Evolutionary conservation across 441 rosid genomes (phyloP), one percentile per base, ranked within the genome.

Genomic region (Daphne laureola): DNA sequence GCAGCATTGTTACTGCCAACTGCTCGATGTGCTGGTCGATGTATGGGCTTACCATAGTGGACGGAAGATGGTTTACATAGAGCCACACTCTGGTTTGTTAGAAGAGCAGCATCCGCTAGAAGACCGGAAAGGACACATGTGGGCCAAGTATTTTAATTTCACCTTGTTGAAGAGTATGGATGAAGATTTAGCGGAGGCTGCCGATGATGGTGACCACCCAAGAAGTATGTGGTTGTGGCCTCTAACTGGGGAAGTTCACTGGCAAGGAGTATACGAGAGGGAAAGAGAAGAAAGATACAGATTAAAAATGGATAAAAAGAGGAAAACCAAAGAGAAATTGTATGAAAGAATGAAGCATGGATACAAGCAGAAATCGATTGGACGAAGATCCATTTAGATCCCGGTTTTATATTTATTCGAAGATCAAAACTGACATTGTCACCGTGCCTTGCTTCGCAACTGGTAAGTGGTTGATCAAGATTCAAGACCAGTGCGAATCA

Each of bases 1-100:
- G 73, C 84, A 72, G 72, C 88, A 87, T 53, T 94, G 98, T 69
- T 90, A 90, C 70, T 90, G 99, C 59, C 94, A 90, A 61, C 59
- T 87, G 48, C 57, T 86, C 72, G 99, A 94, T 65, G 67, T 90
- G 14, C 77, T 90, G 35, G 83, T 94, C 43, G 90, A 90, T 55
- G 90, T 94, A 3, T 94, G 99, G 99, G 95, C 96, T 51, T 94
- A 87, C 66, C 99, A 94, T 55, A 87, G 96, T 48, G 92, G 84
- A 17, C 65, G 82, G 57, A 90, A 78, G 66, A 84, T 94, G 95
- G 89, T 90, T 49, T 90, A 94, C 82, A 54, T 94, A 58, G 84
- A 94, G 63, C 98, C 98, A 1, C 67, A 31, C 46, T 76, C 83
- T 3, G 98, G 98, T 27, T 71, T 68, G 23, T 46, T 84, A 2